phyloP scores from a whole-genome alignment of 1,139 yeast species.

The Kodamaea fungicola region DNA sequence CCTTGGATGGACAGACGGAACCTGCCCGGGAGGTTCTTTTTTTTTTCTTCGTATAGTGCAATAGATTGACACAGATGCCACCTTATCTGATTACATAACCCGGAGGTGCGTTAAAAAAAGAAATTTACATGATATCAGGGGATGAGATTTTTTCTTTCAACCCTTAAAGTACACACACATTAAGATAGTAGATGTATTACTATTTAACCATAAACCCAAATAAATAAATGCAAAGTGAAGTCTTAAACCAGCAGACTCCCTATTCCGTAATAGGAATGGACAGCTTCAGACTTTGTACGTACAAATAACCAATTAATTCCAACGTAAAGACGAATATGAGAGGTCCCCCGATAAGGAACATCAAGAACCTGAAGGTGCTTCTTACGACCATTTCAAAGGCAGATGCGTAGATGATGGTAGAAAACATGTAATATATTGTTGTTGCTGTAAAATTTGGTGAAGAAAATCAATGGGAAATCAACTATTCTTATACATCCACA shows the following conservation, averaged over 20 bases:
- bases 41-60: too few relatives aligned
- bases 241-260: too few relatives aligned
- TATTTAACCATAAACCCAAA: too few relatives aligned
- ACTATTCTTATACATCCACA: neutral
- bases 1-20: neutral
- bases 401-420: conserved; percentile 2
- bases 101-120: too few relatives aligned
- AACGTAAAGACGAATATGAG: conserved; percentile 8
- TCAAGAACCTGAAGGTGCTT: conserved; percentile 7
- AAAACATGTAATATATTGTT: neutral
- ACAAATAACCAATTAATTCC: conserved; percentile 9
- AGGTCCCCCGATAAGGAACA: conserved; percentile 10
- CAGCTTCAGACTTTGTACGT: conserved; percentile 7
- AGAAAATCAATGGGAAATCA: conserved; percentile 1
- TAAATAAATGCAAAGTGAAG: too few relatives aligned
- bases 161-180: too few relatives aligned
- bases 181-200: too few relatives aligned
- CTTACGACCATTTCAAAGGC: conserved; percentile 6
- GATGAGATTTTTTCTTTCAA: too few relatives aligned
- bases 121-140: too few relatives aligned
- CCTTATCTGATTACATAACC: too few relatives aligned
- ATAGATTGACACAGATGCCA: too few relatives aligned
- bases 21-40: too few relatives aligned
- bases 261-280: neutral
- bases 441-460: neutral